Percentiles rank a stretch among this genome's conserved stretches.
Conservation (phyloP, 192 early-diverging fungal species). For the Mortierella hygrophila region DNA sequence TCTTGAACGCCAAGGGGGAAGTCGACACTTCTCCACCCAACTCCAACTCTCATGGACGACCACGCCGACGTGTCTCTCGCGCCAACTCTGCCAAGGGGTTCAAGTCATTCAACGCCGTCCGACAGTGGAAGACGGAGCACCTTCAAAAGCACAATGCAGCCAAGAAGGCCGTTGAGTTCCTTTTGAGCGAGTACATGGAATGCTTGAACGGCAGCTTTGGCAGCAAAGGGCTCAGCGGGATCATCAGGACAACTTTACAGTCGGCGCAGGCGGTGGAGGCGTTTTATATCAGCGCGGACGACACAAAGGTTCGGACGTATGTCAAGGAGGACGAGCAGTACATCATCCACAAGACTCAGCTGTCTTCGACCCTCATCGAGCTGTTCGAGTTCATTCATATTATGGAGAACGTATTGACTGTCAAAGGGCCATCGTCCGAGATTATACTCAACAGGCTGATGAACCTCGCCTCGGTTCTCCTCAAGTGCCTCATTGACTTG, state of each 20-base stretch:
- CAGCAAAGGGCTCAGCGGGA: neutral
- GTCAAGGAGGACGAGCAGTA: conserved; percentile 32
- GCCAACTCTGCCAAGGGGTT: conserved; percentile 49
- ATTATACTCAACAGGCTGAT: conserved; percentile 19
- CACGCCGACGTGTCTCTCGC: conserved; percentile 32
- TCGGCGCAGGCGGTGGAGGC: conserved; percentile 22
- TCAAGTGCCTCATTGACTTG: conserved; percentile 31
- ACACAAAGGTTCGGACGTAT: conserved; percentile 22
- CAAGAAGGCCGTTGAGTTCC: conserved; percentile 26
- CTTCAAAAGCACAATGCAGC: conserved; percentile 28
- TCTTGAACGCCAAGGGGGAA: neutral
- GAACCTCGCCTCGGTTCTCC: conserved; percentile 21
- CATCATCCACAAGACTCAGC: conserved; percentile 8
- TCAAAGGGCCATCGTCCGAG: neutral
- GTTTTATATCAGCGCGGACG: conserved; percentile 40
- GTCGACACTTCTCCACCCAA: neutral
- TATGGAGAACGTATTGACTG: conserved; percentile 3
- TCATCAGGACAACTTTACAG: conserved; percentile 30
- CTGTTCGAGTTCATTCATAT: conserved; percentile 28
- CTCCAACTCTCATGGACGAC: conserved; percentile 13
- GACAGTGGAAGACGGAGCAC: conserved; percentile 43
- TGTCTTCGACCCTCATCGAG: conserved; percentile 18
- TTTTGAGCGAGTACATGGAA: conserved; percentile 43
- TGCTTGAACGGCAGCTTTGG: conserved; percentile 4
- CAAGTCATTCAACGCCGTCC: conserved; percentile 54